Evolutionary conservation across 257 asterid species (phyloP).

Genomic region (Vinca minor): DNA sequence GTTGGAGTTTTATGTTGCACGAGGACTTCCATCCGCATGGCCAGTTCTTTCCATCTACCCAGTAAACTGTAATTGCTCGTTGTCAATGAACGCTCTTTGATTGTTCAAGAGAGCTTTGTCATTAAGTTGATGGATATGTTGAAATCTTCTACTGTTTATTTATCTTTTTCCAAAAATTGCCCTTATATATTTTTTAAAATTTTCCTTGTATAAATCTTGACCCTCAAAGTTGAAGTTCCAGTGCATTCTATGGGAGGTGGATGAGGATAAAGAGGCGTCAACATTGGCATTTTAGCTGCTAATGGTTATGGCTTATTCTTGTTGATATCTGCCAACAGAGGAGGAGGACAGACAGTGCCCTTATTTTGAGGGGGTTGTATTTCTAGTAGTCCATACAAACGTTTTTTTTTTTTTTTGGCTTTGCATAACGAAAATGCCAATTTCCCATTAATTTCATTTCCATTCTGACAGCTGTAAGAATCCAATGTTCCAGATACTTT

Average conservation of each 20-base stretch:
- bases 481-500: constrained; percentile 1
- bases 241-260: not conserved
- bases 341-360: constrained; percentile 9
- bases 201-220: no score
- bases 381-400: not conserved
- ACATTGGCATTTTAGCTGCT: constrained; percentile 7
- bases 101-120: not conserved
- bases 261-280: not conserved
- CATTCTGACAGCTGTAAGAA: constrained; percentile 8
- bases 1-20: not conserved
- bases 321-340: constrained; percentile 6
- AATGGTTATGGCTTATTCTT: not conserved
- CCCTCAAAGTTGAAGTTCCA: no score
- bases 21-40: not conserved
- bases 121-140: no score
- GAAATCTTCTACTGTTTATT: no score
- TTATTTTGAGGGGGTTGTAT: constrained; percentile 14
- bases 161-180: no score
- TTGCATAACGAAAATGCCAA: not conserved
- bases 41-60: not conserved
- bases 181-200: no score
- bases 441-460: not conserved
- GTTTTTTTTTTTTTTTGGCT: not conserved
- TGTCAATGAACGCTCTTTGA: not conserved
- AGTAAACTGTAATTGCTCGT: not conserved